Evolutionary conservation across 768 basidiomycete species (phyloP), one percentile per base, ranked within the genome.

Genomic region (Mycena leptocephala): DNA sequence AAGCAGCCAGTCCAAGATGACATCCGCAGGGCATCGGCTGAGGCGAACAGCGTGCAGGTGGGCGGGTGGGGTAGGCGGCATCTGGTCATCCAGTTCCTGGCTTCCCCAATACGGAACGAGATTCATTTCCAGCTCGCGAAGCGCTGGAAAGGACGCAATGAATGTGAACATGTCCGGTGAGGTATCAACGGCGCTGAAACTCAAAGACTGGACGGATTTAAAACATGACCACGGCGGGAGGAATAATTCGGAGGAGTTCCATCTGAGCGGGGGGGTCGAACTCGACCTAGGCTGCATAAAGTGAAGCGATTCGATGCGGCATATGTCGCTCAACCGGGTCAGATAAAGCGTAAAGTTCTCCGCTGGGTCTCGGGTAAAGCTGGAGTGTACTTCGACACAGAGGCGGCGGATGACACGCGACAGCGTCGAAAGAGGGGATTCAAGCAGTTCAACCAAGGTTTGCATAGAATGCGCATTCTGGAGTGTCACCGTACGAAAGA

Each of bases 121-220:
- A 20, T 68, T 39, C 33, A 68, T 68, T 41, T 56, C 35, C 26
- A 68, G 53, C 37, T 39, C 35, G 26, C 51, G 35, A 68, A 68
- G 66, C 3, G 37, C 11, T 13, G 66, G 66, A 68, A 68, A 55
- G 51, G 66, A 68, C 8, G 66, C 51, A n/a, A 58, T 41, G 55
- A 69, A 58, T 13, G 20, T 55, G 26, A 43, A 9, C 26, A 69
- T 18, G 39, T 69, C 11, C 8, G 39, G 37, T 18, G 67, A 58
- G 26, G 55, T n/a, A 8, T 4, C 1, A 18, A 69, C 55, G 13
- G 51, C 24, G 41, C 28, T 20, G 55, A 69, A 58, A 26, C 35
- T 43, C 41, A 68, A 9, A 24, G 33, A 9, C 37, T 26, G 30
- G 33, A 69, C 30, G 14, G 37, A 43, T 39, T 43, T 20, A 32